Base-by-base conservation (phyloP, 73 alveolate genomes). In the Paramecium caudatum region DNA sequence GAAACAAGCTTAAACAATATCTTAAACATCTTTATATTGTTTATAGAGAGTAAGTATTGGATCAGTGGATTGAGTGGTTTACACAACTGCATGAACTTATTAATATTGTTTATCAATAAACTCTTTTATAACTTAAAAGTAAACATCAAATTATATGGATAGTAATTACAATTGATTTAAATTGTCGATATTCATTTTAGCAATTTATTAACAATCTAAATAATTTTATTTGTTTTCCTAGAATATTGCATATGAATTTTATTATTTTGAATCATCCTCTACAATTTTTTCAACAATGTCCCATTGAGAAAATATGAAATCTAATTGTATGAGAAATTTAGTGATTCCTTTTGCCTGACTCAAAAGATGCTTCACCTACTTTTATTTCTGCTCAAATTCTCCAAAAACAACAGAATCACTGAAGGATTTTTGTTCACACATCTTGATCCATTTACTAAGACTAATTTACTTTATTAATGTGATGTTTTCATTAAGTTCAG, bases 371-470 rank as follows among this genome's bases (percentile, higher is more conserved):
- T 55, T 55, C 9, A 55, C 30, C 30, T 55, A 4, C 30, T 55
- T 55, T 55, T 55, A 55, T 55, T 55, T 55, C n/a, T 55, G 30
- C 30, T 55, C 80, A 55, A 55, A 55, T 21, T 55, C 80, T 9
- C 80, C 80, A 55, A 55, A 55, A 3, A 55, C 80, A 3, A 55
- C 80, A 27, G 80, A 43, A 55, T 55, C 80, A 10, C 25, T 6
- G n/a, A 3, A 55, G 23, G 23, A 55, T 55, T 55, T 55, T 4
- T 37, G 30, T 55, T 55, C 80, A 1, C 23, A 23, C 80, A 55
- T 55, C 12, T 25, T 55, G 3, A 55, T 55, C 80, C 80, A 55
- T 55, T 55, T 55, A 55, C 30, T 55, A 27, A 55, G 30, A 4
- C 80, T 55, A 10, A 55, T 55, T 21, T 55, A 9, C 37, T 55